phyloP scores from a whole-genome alignment of 2,329 filamentous ascomycete species.

The Venturia oleaginea region DNA sequence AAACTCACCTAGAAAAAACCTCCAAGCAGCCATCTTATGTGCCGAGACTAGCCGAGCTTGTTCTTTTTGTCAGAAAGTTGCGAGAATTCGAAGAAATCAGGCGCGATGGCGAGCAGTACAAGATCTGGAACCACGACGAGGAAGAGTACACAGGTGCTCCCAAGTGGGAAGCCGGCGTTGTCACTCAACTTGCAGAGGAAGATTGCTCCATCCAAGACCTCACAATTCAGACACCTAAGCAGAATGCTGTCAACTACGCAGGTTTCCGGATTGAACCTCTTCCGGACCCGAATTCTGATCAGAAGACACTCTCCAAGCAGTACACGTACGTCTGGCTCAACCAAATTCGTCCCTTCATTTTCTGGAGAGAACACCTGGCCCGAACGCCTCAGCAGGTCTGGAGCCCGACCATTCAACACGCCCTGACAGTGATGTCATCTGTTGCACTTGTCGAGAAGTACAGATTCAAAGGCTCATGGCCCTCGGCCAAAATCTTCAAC shows the following conservation, averaged over 20 bases:
- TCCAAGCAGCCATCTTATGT: slow-evolving; percentile 39
- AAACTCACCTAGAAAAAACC: slow-evolving; percentile 33
- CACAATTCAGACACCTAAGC: slow-evolving; percentile 29
- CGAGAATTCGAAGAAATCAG: slow-evolving; percentile 22
- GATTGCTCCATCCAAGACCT: slow-evolving; percentile 37
- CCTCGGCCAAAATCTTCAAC: slow-evolving; percentile 43
- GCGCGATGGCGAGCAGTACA: slow-evolving; percentile 22
- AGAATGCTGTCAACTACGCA: slow-evolving; percentile 38
- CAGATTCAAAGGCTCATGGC: slow-evolving; percentile 46
- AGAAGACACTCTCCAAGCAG: slow-evolving; percentile 43
- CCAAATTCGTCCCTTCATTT: slow-evolving; percentile 45
- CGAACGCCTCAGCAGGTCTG: slow-evolving; percentile 31
- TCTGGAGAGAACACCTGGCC: slow-evolving; percentile 43
- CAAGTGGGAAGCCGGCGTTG: slow-evolving; percentile 48
- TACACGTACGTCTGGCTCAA: slow-evolving; percentile 47
- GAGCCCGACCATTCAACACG: slow-evolving; percentile 47
- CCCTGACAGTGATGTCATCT: slow-evolving; percentile 44
- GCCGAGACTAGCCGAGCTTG: slow-evolving; percentile 48
- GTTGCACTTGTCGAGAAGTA: slow-evolving; percentile 45
- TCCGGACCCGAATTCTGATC: slow-evolving; percentile 40
- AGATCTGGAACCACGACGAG: slow-evolving; percentile 17
- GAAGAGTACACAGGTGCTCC: slow-evolving; percentile 23
- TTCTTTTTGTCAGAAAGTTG: slow-evolving; percentile 40
- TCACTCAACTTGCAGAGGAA: slow-evolving; percentile 43
- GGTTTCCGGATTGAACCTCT: slow-evolving; percentile 51